Percentiles rank a stretch among this genome's conserved stretches.
phyloP scores from a whole-genome alignment of 805 yeast species.

The Priceomyces castillae region DNA sequence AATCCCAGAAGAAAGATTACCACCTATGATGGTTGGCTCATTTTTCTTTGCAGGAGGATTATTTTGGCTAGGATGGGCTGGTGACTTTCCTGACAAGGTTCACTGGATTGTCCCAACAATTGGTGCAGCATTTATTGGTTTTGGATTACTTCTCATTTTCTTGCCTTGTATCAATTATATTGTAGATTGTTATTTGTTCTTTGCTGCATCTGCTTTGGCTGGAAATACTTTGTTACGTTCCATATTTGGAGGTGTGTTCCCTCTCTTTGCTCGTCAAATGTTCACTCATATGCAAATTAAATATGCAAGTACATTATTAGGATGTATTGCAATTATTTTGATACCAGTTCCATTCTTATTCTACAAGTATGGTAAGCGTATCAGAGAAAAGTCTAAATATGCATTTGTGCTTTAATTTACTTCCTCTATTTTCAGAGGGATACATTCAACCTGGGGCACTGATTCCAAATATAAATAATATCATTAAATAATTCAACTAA shows the following conservation, averaged over 20 bases:
- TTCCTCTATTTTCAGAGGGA: no score
- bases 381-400: slow-evolving; percentile 20
- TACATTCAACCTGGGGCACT: no score
- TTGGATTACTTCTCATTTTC: slow-evolving; percentile 55
- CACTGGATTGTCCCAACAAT: slow-evolving; percentile 73
- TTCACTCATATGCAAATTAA: slow-evolving; percentile 47
- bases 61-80: slow-evolving; percentile 88
- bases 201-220: slow-evolving; percentile 64
- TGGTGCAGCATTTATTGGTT: slow-evolving; percentile 40
- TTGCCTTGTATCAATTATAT: slow-evolving; percentile 59
- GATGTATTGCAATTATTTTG: slow-evolving; percentile 49
- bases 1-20: slow-evolving; percentile 77
- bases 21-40: slow-evolving; percentile 74
- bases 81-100: slow-evolving; percentile 64
- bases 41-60: slow-evolving; percentile 73
- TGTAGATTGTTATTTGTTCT: slow-evolving; percentile 56
- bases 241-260: slow-evolving; percentile 59
- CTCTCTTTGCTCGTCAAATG: slow-evolving; percentile 55
- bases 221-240: slow-evolving; percentile 62
- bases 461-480: no score
- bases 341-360: slow-evolving; percentile 58
- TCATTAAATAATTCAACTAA: no score
- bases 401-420: slow-evolving; percentile 9
- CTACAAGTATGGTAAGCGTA: slow-evolving; percentile 44
- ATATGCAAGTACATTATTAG: slow-evolving; percentile 57